Percentiles rank a stretch among this genome's conserved stretches.
Conservation (phyloP, 768 basidiomycete genomes). For the Russula sp. region DNA sequence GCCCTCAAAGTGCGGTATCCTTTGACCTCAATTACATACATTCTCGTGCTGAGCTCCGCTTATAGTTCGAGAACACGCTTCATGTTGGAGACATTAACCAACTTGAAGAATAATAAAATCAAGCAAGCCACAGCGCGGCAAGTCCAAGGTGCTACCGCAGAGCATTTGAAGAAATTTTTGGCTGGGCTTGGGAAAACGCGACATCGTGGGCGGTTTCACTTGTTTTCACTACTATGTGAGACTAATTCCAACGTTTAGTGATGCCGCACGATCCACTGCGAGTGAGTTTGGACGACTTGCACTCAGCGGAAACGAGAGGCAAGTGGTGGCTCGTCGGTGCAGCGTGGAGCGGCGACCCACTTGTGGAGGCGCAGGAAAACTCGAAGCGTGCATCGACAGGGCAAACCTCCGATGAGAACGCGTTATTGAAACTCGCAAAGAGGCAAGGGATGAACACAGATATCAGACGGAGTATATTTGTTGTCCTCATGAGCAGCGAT, state of each 20-base stretch:
- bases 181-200: conserved; percentile 70
- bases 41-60: neutral
- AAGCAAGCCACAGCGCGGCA: conserved; percentile 62
- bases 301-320: conserved; percentile 76
- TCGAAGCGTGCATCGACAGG: conserved; percentile 33
- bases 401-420: conserved; percentile 37
- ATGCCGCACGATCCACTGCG: conserved; percentile 82
- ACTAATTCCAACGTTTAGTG: conserved; percentile 46
- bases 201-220: conserved; percentile 49
- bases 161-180: conserved; percentile 87
- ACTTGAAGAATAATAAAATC: conserved; percentile 88
- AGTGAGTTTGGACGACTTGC: conserved; percentile 81
- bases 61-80: conserved; percentile 85
- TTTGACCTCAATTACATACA: neutral
- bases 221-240: conserved; percentile 5
- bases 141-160: conserved; percentile 71
- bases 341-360: conserved; percentile 91
- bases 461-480: conserved; percentile 85
- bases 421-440: conserved; percentile 74
- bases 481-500: conserved; percentile 93
- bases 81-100: conserved; percentile 91
- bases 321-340: conserved; percentile 99
- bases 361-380: conserved; percentile 63
- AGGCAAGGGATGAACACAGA: conserved; percentile 99
- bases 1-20: conserved; percentile 48